Evolutionary conservation across 108 stramenopile species (phyloP), one percentile per base, ranked within the genome.

Genomic region (Cyclotella baltica): DNA sequence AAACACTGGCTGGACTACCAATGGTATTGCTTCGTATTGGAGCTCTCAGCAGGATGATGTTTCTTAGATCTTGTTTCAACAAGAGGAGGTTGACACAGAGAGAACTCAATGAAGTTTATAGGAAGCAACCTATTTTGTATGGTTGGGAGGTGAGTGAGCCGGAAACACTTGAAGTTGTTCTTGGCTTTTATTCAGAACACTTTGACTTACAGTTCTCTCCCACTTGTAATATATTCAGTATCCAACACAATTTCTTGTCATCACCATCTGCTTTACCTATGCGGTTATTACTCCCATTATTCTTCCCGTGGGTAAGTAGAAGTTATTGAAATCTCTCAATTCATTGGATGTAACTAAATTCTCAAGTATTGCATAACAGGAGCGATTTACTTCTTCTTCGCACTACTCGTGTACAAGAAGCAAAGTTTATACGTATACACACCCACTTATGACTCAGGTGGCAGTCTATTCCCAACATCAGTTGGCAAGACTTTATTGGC

Each of bases 401-500:
- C 88, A 18, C 56, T 76, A 30, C 28, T 87, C 29, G 85, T 89
- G 25, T 89, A 89, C 83, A 87, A 87, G 53, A 84, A 85, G 52
- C 86, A 89, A 66, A 50, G 83, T 30, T 67, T 89, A 11, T 87
- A 84, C 74, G 85, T 89, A 30, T 89, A 89, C 72, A 84, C 81
- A 40, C 88, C 88, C 50, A 73, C 78, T 0, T 89, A 84, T 61
- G 88, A 89, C 72, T 83, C 84, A n/a, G 88, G 88, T 13, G 88
- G 88, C 16, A 63, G 30, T 28, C 51, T 84, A 48, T 84, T 84
- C 38, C 80, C 80, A 20, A 73, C 74, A 55, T 78, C 82, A 22
- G 89, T 90, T 18, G 81, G 89, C 29, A 88, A 94, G 58, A 96
- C 92, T 36, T 57, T 96, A 16, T 90, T 93, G 40, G 93, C 92